Percentiles rank a stretch among this genome's conserved stretches.
These are phyloP conservation scores for Bryoerythrophyllum caledonicum DNA, from an alignment of 225 moss, liverwort and hornwort species.

Conservation along the genomic window DNA sequence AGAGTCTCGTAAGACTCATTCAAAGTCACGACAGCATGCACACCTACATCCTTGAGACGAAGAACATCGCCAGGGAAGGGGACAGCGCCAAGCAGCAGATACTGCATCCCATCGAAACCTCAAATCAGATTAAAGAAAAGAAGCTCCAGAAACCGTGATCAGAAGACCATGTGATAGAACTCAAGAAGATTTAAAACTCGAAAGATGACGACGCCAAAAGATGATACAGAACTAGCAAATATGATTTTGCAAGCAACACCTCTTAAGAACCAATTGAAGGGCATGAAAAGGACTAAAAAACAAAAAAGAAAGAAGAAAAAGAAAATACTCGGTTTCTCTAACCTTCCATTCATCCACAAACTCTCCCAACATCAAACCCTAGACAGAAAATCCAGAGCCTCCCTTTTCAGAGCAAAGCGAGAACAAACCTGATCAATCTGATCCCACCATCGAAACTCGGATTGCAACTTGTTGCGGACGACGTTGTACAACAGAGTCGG, in stretches of 20 bases:
- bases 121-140: conserved; percentile 3
- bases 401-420: neutral
- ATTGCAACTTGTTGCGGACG: conserved; percentile 86
- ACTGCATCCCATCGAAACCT: conserved; percentile 36
- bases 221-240: neutral
- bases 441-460: conserved; percentile 99
- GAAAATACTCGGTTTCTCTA: neutral
- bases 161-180: neutral
- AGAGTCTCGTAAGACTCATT: conserved; percentile 97
- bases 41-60: conserved; percentile 85
- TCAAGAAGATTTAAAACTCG: neutral
- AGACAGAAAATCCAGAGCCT: neutral
- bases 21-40: conserved; percentile 83
- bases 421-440: conserved; percentile 80
- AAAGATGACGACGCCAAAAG: neutral
- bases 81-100: conserved; percentile 85
- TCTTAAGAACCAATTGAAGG: neutral
- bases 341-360: neutral
- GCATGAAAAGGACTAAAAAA: neutral
- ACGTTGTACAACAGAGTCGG: conserved; percentile 94
- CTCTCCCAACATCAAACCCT: conserved; percentile 13
- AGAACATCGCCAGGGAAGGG: conserved; percentile 92
- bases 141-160: neutral
- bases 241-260: neutral
- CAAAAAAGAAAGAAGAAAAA: neutral